Conservation (phyloP, 495 filamentous ascomycete species). For the Arthonia radiata region DNA sequence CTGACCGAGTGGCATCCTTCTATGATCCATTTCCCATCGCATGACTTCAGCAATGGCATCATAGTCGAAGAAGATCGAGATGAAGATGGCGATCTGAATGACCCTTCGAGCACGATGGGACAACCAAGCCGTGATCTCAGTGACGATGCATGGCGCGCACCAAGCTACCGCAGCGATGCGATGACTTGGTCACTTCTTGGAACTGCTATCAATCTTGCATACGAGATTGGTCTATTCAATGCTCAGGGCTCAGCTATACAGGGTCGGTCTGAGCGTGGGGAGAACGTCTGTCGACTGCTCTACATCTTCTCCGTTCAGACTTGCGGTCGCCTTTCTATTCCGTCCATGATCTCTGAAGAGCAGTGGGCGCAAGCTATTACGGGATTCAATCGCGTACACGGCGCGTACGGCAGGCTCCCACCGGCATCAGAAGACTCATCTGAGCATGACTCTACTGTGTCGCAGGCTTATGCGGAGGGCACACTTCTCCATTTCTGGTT, state of each 20-base stretch:
- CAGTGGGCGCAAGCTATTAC: not conserved
- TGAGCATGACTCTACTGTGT: conserved; percentile 28
- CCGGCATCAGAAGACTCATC: too few relatives aligned
- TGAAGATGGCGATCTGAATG: conserved; percentile 15
- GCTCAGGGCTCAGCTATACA: conserved; percentile 20
- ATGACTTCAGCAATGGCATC: conserved; percentile 45
- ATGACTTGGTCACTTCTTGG: conserved; percentile 98
- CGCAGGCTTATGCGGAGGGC: conserved; percentile 38
- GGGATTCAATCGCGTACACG: too few relatives aligned
- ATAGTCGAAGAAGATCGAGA: conserved; percentile 18
- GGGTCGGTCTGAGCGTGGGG: conserved; percentile 36
- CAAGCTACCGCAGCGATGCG: conserved; percentile 83
- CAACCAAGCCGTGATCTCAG: conserved; percentile 35
- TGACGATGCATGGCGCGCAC: conserved; percentile 87
- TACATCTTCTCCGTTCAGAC: conserved; percentile 78
- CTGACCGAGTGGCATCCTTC: conserved; percentile 94
- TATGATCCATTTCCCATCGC: conserved; percentile 82
- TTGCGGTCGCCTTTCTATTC: conserved; percentile 75
- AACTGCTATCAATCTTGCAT: conserved; percentile 66
- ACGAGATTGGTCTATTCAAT: conserved; percentile 89
- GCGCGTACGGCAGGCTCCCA: too few relatives aligned
- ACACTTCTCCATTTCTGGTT: conserved; percentile 81
- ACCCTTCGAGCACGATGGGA: conserved; percentile 20
- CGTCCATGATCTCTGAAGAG: conserved; percentile 44
- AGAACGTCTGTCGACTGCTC: conserved; percentile 61